Evolutionary conservation across 1,284 basidiomycete species (phyloP).

Genomic region (Mixia osmundae): DNA sequence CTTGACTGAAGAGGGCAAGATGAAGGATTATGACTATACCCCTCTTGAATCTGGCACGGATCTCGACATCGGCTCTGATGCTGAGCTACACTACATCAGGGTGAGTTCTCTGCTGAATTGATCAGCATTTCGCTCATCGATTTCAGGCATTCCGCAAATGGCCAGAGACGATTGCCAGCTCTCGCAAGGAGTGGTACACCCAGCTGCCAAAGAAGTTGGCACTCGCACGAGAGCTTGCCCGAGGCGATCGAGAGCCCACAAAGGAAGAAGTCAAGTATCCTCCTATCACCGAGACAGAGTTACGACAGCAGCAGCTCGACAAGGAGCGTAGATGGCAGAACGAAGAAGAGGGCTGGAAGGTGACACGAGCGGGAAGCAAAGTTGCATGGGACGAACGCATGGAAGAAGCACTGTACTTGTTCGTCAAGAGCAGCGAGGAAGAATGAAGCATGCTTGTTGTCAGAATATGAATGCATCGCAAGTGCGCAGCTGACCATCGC

Average conservation of each 20-base stretch:
- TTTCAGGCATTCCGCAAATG: constrained; percentile 27
- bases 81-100: constrained; percentile 45
- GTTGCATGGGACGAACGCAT: constrained; percentile 14
- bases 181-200: constrained; percentile 49
- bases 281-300: constrained; percentile 42
- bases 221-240: constrained; percentile 48
- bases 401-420: neutral
- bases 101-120: constrained; percentile 19
- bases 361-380: constrained; percentile 13
- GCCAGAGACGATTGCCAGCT: constrained; percentile 38
- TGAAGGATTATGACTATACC: neutral
- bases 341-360: constrained; percentile 17
- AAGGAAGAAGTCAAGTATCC: constrained; percentile 59
- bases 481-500: no score
- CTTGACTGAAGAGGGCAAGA: neutral
- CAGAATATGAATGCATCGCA: no score
- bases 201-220: constrained; percentile 44
- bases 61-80: constrained; percentile 45
- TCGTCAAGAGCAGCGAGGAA: no score
- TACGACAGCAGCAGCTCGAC: constrained; percentile 15
- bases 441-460: no score
- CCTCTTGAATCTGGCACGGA: constrained; percentile 26
- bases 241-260: constrained; percentile 55
- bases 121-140: neutral
- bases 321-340: constrained; percentile 16